Percentiles rank a stretch among this genome's conserved stretches.
These are phyloP conservation scores for Delonix regia DNA, from an alignment of 306 rosid genomes.

Conservation along the genomic window DNA sequence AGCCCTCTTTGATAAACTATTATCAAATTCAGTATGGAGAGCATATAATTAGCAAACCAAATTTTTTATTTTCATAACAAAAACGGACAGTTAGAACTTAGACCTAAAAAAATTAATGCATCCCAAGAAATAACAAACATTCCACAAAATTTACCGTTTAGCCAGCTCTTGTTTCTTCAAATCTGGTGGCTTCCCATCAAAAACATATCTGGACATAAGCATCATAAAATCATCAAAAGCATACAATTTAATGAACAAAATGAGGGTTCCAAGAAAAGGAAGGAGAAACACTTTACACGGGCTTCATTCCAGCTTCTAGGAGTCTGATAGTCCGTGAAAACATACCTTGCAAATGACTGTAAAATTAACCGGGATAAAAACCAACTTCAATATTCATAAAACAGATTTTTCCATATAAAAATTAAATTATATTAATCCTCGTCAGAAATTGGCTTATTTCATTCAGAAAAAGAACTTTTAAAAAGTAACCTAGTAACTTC, in stretches of 20 bases:
- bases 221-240: conserved; percentile 13
- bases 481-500: conserved; percentile 86
- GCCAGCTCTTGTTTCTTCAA: conserved; percentile 93
- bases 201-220: conserved; percentile 70
- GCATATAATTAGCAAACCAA: conserved; percentile 13
- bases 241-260: neutral
- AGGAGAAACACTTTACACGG: conserved; percentile 54
- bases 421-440: neutral
- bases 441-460: neutral
- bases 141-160: conserved; percentile 65
- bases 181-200: conserved; percentile 92
- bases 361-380: conserved; percentile 30
- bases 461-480: neutral
- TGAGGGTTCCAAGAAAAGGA: conserved; percentile 9
- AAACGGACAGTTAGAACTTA: neutral
- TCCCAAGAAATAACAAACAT: conserved; percentile 3
- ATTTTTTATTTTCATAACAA: neutral
- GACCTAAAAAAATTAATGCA: neutral
- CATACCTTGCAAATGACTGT: conserved; percentile 98
- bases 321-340: conserved; percentile 90
- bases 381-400: conserved; percentile 21
- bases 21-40: conserved; percentile 33
- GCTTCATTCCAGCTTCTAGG: conserved; percentile 94
- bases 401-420: neutral
- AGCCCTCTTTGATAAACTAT: conserved; percentile 72